Evolutionary conservation across 371 early-diverging fungal genomes (phyloP).

Genomic region (Circinella umbellata): DNA sequence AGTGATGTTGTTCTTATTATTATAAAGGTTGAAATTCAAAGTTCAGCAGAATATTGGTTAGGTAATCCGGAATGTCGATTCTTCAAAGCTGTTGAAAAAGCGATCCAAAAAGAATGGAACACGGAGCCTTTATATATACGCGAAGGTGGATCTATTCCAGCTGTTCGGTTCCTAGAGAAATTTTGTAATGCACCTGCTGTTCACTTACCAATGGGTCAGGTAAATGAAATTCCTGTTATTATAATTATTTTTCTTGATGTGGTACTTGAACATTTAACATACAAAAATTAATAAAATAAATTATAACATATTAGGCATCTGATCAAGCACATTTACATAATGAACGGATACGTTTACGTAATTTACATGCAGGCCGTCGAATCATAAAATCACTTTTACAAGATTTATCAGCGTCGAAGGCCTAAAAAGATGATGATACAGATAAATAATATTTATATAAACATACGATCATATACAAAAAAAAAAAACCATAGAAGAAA

Average conservation of each 20-base stretch:
- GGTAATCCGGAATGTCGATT: slow-evolving; percentile 71
- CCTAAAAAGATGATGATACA: too few relatives aligned
- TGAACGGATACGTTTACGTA: slow-evolving; percentile 76
- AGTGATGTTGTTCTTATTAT: background rate
- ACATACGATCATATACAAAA: too few relatives aligned
- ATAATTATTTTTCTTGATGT: background rate
- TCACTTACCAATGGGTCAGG: slow-evolving; percentile 85
- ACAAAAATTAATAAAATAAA: background rate
- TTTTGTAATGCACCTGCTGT: slow-evolving; percentile 74
- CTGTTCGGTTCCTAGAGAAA: slow-evolving; percentile 81
- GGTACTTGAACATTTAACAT: background rate
- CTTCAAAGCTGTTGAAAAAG: slow-evolving; percentile 71
- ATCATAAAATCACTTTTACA: slow-evolving; percentile 57
- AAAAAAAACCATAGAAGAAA: too few relatives aligned
- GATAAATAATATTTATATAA: too few relatives aligned
- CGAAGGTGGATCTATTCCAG: slow-evolving; percentile 87
- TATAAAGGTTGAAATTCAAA: slow-evolving; percentile 60
- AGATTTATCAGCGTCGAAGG: background rate
- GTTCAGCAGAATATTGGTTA: slow-evolving; percentile 82
- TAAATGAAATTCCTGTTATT: slow-evolving; percentile 16
- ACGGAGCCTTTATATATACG: slow-evolving; percentile 68
- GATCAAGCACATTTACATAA: slow-evolving; percentile 85
- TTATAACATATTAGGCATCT: slow-evolving; percentile 50
- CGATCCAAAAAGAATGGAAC: slow-evolving; percentile 73
- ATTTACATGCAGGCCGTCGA: slow-evolving; percentile 70